Evolutionary conservation across 805 yeast species (phyloP).

Genomic region (Groenewaldozyma tartarivorans): DNA sequence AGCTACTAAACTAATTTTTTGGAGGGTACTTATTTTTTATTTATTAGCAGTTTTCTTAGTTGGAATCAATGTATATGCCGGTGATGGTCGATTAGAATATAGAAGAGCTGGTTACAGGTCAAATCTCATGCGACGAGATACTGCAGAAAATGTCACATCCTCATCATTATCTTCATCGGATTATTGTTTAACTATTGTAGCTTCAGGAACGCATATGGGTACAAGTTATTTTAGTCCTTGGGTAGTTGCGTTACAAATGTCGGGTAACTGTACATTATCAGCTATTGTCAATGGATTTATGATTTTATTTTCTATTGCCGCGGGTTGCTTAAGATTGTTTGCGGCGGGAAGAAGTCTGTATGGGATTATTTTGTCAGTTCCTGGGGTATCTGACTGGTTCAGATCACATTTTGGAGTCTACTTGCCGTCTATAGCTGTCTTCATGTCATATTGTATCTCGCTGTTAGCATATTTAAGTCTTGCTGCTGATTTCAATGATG

Average conservation of each 20-base stretch:
- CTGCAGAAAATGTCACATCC: background rate
- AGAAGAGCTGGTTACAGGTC: slow-evolving; percentile 13
- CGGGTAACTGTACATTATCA: slow-evolving; percentile 43
- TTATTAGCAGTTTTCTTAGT: slow-evolving; percentile 58
- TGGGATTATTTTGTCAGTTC: slow-evolving; percentile 18
- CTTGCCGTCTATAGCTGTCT: slow-evolving; percentile 55
- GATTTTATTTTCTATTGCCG: slow-evolving; percentile 46
- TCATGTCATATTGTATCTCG: slow-evolving; percentile 54
- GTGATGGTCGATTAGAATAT: slow-evolving; percentile 43
- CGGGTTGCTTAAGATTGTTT: slow-evolving; percentile 48
- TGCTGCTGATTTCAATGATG: slow-evolving; percentile 45
- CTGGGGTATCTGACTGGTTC: slow-evolving; percentile 26
- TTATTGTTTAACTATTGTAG: no score
- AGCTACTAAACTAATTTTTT: slow-evolving; percentile 67
- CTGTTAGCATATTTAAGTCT: slow-evolving; percentile 52
- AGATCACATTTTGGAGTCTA: slow-evolving; percentile 47
- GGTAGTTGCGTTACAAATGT: slow-evolving; percentile 45
- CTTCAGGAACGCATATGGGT: slow-evolving; percentile 4
- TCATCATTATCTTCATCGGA: background rate
- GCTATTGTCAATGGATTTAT: slow-evolving; percentile 43
- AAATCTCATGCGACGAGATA: slow-evolving; percentile 1
- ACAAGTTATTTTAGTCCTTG: slow-evolving; percentile 29
- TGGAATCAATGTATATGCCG: slow-evolving; percentile 64
- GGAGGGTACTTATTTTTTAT: slow-evolving; percentile 59
- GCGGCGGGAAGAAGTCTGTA: slow-evolving; percentile 55